Base-by-base conservation (phyloP, 164 flowering plant genomes). In the Piper longum region DNA sequence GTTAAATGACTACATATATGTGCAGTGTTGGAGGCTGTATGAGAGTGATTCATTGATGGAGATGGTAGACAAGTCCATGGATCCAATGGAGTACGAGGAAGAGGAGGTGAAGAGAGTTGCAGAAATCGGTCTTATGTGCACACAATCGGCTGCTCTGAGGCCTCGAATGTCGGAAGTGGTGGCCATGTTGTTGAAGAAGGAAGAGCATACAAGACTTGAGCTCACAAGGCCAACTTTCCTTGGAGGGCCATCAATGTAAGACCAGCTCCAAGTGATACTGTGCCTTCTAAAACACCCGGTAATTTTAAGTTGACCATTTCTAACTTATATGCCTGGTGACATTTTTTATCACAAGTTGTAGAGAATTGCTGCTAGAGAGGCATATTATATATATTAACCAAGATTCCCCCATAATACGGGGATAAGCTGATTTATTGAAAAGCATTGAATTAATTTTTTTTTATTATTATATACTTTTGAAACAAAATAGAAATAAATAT, bases 161-260 rank as follows among this genome's bases (percentile, higher is more conserved):
- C 85, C 85, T 5, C 65, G 75, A 7, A 80, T 82, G 85, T 80
- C 85, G n/a, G 83, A 82, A 67, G 77, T 78, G 3, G 74, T 75
- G 5, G 72, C 64, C 36, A 14, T 73, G 67, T 67, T 80, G 4
- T 51, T 59, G 54, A 75, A 68, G 64, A 74, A 66, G 39, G 64
- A 68, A 2, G 17, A 61, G 17, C 1, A 57, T 3, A 70, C 56
- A 41, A 48, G 52, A 48, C 69, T 12, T 2, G 64, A 17, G 48
- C 78, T 64, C 7, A 66, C 59, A 0, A 70, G 62, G 57, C 80
- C 81, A 5, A 45, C 67, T n/a, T 77, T 75, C 45, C 55, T 76
- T 11, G 76, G 74, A 14, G 52, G 14, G 14, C 52, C 8, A 18
- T 66, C 5, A 36, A 64, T 43, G 61, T 58, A 9, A 64, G 69